Evolutionary conservation across 768 basidiomycete species (phyloP), one percentile per base, ranked within the genome.

Genomic region (Rhodocollybia butyracea): DNA sequence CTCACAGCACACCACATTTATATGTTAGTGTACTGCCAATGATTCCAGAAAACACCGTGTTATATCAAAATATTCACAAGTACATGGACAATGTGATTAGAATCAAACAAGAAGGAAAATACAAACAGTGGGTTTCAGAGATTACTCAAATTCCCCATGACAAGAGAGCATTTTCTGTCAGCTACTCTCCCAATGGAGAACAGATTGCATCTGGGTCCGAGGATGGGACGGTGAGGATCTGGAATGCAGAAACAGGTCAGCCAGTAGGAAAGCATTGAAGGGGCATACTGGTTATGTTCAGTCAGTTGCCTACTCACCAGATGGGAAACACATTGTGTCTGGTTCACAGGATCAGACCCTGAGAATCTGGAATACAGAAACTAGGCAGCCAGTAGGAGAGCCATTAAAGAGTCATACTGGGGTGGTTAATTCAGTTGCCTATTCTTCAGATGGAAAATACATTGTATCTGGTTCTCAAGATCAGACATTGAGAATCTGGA

Each of bases 301-400:
- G 5, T 66, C 76, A 6, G 66, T 83, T n/a, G 73, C 76, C 39
- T 83, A 82, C 64, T 80, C 81, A 55, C 80, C 80, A 0, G 70
- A 73, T 36, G 80, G 81, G 12, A 76, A 76, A 59, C 73, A 68
- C 61, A 72, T 83, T 30, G 66, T 80, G 5, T 79, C 78, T 5
- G 79, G 77, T 0, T 77, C 76, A 7, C 8, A 36, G 7, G 81
- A 82, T 70, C 74, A 78, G 61, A 79, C 77, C 7, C 68, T 80
- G 13, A 70, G n/a, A n/a, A n/a, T n/a, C n/a, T n/a, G n/a, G n/a
- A n/a, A n/a, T n/a, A n/a, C n/a, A n/a, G 32, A 21, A n/a, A n/a
- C n/a, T n/a, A n/a, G n/a, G n/a, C n/a, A n/a, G n/a, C n/a, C n/a
- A n/a, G n/a, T n/a, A n/a, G n/a, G n/a, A n/a, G n/a, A n/a, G n/a